A percentile compares a stretch with the other conserved stretches of the same genome.
These are phyloP conservation scores for Vanrija sp. DNA, from an alignment of 1,284 basidiomycete genomes.

Conservation along the genomic window DNA sequence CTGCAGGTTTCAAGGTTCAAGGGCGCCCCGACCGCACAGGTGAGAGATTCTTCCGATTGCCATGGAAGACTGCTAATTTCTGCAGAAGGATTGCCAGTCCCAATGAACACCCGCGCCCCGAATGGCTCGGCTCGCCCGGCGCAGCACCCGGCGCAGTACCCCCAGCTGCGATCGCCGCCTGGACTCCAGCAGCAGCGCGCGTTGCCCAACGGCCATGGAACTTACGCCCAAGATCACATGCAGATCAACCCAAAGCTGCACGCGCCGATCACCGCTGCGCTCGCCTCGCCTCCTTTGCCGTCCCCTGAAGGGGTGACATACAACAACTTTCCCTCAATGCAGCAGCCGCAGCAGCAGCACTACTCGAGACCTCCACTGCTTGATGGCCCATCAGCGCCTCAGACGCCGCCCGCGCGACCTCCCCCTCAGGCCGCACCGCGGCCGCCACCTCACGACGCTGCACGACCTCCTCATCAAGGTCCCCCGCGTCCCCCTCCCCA, in stretches of 20 bases:
- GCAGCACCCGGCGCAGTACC: too few species aligned
- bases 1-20: too few species aligned
- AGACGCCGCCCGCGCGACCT: too few species aligned
- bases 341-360: conserved; percentile 5
- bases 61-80: too few species aligned
- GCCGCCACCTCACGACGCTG: background rate
- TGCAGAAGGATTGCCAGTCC: too few species aligned
- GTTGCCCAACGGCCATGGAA: background rate
- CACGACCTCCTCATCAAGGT: too few species aligned
- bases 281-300: conserved; percentile 7
- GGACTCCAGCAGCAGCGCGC: too few species aligned
- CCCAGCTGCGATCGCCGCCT: too few species aligned
- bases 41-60: too few species aligned
- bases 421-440: background rate
- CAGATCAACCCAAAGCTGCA: background rate
- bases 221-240: background rate
- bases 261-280: background rate
- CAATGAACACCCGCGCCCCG: too few species aligned
- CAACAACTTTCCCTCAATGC: background rate
- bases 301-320: background rate
- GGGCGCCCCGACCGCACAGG: too few species aligned
- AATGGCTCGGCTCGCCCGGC: too few species aligned
- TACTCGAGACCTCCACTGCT: conserved; percentile 18
- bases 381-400: background rate
- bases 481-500: background rate